Evolutionary conservation across 1,284 basidiomycete genomes (phyloP).

Genomic region (Thecaphora thlaspeos): DNA sequence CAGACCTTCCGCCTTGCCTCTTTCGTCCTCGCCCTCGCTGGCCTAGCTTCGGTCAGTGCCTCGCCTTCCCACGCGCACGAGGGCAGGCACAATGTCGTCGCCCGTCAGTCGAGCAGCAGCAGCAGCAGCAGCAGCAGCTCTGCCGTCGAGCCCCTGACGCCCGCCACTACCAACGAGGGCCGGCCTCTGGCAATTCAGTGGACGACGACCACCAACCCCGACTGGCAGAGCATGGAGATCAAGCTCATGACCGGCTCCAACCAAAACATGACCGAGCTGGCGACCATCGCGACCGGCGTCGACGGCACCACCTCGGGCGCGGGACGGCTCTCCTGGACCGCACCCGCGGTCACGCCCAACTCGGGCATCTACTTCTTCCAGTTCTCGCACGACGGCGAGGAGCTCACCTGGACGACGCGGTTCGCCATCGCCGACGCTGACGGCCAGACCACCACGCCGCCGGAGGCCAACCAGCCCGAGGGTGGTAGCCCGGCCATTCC

Average conservation of each 20-base stretch:
- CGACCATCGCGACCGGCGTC: constrained; percentile 66
- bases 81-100: constrained; percentile 9
- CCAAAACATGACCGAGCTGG: constrained; percentile 68
- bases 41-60: constrained; percentile 17
- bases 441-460: constrained; percentile 63
- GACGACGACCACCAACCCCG: constrained; percentile 19
- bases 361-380: constrained; percentile 52
- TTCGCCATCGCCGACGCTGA: constrained; percentile 70
- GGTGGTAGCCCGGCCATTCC: constrained; percentile 62
- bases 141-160: constrained; percentile 24
- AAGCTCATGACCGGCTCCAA: constrained; percentile 74
- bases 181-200: constrained; percentile 30
- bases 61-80: constrained; percentile 4
- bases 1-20: constrained; percentile 1
- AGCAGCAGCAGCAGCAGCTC: constrained; percentile 4
- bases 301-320: constrained; percentile 64
- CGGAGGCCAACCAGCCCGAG: constrained; percentile 64
- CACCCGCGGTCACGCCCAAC: constrained; percentile 70
- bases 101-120: neutral
- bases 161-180: constrained; percentile 13
- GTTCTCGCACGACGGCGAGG: constrained; percentile 44
- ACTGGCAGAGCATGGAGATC: constrained; percentile 59
- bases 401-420: constrained; percentile 72
- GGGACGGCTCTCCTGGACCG: constrained; percentile 65
- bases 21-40: constrained; percentile 17